phyloP scores from a whole-genome alignment of 192 early-diverging fungal species.

The Coemansia sp. region DNA sequence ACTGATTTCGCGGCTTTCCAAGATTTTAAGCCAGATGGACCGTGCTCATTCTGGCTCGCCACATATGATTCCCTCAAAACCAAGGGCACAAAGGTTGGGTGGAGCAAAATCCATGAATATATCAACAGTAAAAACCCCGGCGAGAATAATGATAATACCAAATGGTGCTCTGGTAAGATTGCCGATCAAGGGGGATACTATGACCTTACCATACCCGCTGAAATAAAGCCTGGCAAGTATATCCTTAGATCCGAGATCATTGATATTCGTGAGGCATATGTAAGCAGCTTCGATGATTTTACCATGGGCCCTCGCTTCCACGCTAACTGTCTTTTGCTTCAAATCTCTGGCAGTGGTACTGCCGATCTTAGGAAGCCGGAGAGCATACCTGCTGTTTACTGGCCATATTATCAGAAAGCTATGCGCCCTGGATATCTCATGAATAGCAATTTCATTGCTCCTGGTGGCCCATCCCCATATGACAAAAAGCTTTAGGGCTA shows the following conservation, averaged over 20 bases:
- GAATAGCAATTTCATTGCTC: too few relatives aligned
- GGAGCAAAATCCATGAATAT: background rate
- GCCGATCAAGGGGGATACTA: too few relatives aligned
- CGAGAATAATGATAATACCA: background rate
- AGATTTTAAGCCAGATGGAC: background rate
- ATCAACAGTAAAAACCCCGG: background rate
- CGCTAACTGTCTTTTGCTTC: too few relatives aligned
- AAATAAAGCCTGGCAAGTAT: background rate
- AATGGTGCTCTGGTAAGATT: constrained; percentile 1
- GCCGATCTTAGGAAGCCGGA: too few relatives aligned
- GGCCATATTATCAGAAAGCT: too few relatives aligned
- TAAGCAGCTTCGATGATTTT: too few relatives aligned
- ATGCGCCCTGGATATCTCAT: too few relatives aligned
- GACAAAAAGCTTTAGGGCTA: too few relatives aligned
- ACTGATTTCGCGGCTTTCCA: background rate
- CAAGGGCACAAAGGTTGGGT: background rate
- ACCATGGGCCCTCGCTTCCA: too few relatives aligned
- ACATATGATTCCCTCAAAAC: background rate
- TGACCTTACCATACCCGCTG: background rate
- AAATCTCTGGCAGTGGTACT: too few relatives aligned
- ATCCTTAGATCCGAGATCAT: background rate
- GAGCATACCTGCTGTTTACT: too few relatives aligned
- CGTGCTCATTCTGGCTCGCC: background rate
- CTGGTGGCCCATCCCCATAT: too few relatives aligned
- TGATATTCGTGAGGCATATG: background rate